Conservation (phyloP, 2,329 filamentous ascomycete species). For the Leptodontidium sp. region DNA sequence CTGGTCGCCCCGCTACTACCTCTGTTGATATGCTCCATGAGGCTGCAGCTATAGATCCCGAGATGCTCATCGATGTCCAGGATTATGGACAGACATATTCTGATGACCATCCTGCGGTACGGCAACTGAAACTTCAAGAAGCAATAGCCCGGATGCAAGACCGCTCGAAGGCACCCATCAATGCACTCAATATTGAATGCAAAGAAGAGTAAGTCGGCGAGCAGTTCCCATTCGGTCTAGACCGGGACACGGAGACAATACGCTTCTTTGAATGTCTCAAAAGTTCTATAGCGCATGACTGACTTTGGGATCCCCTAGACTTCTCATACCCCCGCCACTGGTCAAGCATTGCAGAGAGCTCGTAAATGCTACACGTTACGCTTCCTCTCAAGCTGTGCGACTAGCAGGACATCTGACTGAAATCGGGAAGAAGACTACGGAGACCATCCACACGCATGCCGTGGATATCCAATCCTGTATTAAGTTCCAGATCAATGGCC, state of each 20-base stretch:
- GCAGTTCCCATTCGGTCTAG: neutral
- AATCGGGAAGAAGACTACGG: constrained; percentile 26
- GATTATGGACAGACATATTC: constrained; percentile 20
- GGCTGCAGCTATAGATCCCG: constrained; percentile 21
- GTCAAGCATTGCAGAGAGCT: constrained; percentile 19
- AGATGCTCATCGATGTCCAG: constrained; percentile 22
- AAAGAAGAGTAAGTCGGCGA: constrained; percentile 13
- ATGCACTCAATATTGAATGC: constrained; percentile 22
- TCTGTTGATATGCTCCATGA: constrained; percentile 14
- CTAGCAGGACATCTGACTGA: constrained; percentile 18
- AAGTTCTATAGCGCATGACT: neutral
- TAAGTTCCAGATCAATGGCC: constrained; percentile 30
- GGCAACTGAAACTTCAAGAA: constrained; percentile 18
- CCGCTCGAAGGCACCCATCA: constrained; percentile 9
- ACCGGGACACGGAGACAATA: neutral
- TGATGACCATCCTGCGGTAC: constrained; percentile 4
- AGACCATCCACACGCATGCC: constrained; percentile 24
- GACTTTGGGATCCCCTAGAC: neutral
- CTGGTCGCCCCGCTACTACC: constrained; percentile 17
- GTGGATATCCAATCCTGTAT: constrained; percentile 32
- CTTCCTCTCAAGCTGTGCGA: constrained; percentile 17
- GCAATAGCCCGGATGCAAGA: constrained; percentile 19
- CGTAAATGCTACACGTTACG: constrained; percentile 21
- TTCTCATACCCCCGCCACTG: constrained; percentile 21
- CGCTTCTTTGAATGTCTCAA: neutral